Evolutionary conservation across 495 filamentous ascomycete genomes (phyloP), one percentile per base, ranked within the genome.

Genomic region (Chaetomium fimeti): DNA sequence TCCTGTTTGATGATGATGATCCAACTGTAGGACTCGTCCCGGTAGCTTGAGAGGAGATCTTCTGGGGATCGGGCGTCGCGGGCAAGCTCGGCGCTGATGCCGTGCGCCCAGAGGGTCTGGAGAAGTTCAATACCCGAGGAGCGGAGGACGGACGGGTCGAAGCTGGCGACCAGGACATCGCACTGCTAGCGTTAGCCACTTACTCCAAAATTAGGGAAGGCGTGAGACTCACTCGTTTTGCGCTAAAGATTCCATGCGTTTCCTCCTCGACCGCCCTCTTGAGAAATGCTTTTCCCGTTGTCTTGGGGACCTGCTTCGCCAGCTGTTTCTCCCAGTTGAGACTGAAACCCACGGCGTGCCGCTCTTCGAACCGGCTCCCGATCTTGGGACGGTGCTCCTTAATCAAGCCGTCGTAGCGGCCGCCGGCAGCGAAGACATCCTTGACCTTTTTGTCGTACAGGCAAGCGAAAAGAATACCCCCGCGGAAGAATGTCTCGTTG

Each of bases 351-450:
- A 98, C 94, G 12, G 91, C 93, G 69, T 93, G 91, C 48, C 81
- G 79, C 57, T 82, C 77, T 63, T 82, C 76, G 42, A 78, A 72
- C 54, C 77, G 72, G 49, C 76, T 78, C 28, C 82, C 79, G 56
- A 85, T 81, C 60, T 82, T 86, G 15, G 85, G 83, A 8, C 83
- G 82, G 68, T 91, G 85, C 36, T 87, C 88, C 72, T 83, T 80
- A 42, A 98, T 93, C 49, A 98, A 78, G 24, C 84, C 83, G 72
- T 98, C 94, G 74, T 98, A 98, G 29, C 94, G 87, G 29, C 94
- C 94, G 55, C 94, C 94, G 40, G 93, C 94, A 1, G 93, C 94
- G 68, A 98, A 91, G 12, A 98, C 90, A 67, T 94, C 89, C 66
- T 86, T 86, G 54, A 78, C 71, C 74, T 93, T 96, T 61, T 82